Conservation (phyloP, 192 early-diverging fungal species). For the Dissophora globulifera region DNA sequence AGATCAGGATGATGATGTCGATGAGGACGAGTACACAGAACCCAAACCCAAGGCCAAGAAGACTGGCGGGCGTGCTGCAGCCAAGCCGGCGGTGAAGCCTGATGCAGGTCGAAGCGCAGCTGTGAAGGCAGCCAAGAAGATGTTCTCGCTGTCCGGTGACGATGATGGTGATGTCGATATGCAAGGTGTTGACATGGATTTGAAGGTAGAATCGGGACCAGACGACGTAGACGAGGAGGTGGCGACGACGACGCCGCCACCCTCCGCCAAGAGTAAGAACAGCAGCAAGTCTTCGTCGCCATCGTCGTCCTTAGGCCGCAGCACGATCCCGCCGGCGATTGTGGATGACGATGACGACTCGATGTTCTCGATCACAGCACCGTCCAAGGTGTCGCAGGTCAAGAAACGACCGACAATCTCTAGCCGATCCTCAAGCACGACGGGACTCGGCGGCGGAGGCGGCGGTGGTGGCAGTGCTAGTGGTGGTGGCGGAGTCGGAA, state of each 20-base stretch:
- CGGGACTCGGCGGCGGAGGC: neutral
- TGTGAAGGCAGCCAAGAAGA: conserved; percentile 32
- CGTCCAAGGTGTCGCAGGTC: conserved; percentile 39
- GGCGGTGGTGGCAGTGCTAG: conserved; percentile 5
- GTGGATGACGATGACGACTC: conserved; percentile 40
- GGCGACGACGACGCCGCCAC: too few species aligned
- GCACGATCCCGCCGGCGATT: conserved; percentile 20
- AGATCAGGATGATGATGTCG: conserved; percentile 3
- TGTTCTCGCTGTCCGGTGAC: conserved; percentile 38
- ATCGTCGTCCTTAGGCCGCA: neutral
- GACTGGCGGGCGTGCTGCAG: neutral
- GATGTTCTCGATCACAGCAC: conserved; percentile 42
- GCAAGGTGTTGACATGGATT: neutral
- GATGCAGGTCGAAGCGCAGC: conserved; percentile 9
- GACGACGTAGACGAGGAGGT: conserved; percentile 8
- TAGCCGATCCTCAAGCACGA: conserved; percentile 6
- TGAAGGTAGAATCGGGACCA: neutral
- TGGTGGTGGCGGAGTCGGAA: neutral
- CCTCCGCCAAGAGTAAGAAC: neutral
- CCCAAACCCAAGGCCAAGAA: conserved; percentile 15
- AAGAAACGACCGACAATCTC: conserved; percentile 16
- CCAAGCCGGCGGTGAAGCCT: neutral
- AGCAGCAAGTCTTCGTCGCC: neutral
- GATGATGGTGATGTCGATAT: conserved; percentile 16
- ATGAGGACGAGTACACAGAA: conserved; percentile 31